Evolutionary conservation across 805 yeast species (phyloP).

Genomic region (Groenewaldozyma tartarivorans): DNA sequence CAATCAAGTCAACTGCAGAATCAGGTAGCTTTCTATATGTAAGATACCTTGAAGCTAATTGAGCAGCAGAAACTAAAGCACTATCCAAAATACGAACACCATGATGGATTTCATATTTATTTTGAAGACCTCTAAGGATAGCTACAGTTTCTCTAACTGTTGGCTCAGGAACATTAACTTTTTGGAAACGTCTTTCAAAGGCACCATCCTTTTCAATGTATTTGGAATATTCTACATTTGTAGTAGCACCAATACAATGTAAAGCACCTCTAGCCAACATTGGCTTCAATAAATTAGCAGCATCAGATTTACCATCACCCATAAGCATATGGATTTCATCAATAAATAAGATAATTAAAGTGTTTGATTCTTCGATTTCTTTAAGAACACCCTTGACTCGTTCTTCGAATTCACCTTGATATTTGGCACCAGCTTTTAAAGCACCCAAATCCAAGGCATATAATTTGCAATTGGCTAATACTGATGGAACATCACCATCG

Average conservation of each 20-base stretch:
- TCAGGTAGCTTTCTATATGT: constrained; percentile 95
- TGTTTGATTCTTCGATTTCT: constrained; percentile 76
- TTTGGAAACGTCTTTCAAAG: constrained; percentile 96
- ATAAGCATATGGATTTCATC: constrained; percentile 98
- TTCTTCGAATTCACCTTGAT: constrained; percentile 98
- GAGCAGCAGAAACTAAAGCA: constrained; percentile 91
- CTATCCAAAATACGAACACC: constrained; percentile 94
- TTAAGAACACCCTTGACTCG: constrained; percentile 92
- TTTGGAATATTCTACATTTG: constrained; percentile 87
- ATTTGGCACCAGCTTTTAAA: constrained; percentile 96
- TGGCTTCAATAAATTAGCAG: constrained; percentile 93
- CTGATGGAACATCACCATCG: constrained; percentile 89
- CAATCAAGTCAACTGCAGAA: constrained; percentile 92
- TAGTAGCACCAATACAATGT: constrained; percentile 98
- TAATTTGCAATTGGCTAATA: constrained; percentile 68
- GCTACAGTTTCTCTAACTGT: constrained; percentile 90
- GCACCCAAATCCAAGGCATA: constrained; percentile 93
- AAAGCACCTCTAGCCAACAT: constrained; percentile 93
- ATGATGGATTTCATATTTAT: constrained; percentile 91
- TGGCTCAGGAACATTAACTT: constrained; percentile 92
- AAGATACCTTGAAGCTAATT: constrained; percentile 84
- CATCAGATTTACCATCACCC: constrained; percentile 98
- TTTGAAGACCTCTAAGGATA: constrained; percentile 90
- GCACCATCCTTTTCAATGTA: constrained; percentile 96
- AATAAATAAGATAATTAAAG: constrained; percentile 80